Evolutionary conservation across 1,284 basidiomycete species (phyloP).

Genomic region (Sphagnurus paluster): DNA sequence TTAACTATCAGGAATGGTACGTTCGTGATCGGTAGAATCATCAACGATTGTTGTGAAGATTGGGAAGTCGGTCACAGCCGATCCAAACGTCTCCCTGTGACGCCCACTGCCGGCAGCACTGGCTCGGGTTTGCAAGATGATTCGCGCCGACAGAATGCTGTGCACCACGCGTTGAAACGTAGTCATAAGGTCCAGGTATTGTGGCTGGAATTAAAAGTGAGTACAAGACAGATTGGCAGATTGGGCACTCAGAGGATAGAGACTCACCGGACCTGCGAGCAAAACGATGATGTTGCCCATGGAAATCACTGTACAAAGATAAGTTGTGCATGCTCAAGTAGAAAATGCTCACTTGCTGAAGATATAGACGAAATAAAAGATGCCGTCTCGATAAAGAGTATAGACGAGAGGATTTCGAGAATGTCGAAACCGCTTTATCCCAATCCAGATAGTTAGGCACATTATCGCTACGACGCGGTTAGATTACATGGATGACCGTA

Average conservation of each 20-base stretch:
- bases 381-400: conserved; percentile 18
- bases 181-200: conserved; percentile 18
- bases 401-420: not conserved
- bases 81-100: too few species aligned
- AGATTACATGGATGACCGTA: too few species aligned
- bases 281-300: too few species aligned
- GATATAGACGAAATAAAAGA: conserved; percentile 23
- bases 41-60: too few species aligned
- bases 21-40: too few species aligned
- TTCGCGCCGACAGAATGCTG: conserved; percentile 19
- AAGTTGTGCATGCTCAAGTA: too few species aligned
- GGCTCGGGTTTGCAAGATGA: too few species aligned
- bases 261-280: conserved; percentile 15
- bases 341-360: conserved; percentile 23
- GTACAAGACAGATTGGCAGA: not conserved
- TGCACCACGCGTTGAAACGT: conserved; percentile 23
- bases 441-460: conserved; percentile 19
- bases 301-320: too few species aligned
- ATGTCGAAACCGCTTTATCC: not conserved
- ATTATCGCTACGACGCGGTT: too few species aligned
- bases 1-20: too few species aligned
- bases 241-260: not conserved
- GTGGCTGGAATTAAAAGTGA: not conserved
- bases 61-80: too few species aligned
- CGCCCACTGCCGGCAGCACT: too few species aligned